Evolutionary conservation across 23 red algal genomes (phyloP).

Genomic region (Gracilariopsis chorda): DNA sequence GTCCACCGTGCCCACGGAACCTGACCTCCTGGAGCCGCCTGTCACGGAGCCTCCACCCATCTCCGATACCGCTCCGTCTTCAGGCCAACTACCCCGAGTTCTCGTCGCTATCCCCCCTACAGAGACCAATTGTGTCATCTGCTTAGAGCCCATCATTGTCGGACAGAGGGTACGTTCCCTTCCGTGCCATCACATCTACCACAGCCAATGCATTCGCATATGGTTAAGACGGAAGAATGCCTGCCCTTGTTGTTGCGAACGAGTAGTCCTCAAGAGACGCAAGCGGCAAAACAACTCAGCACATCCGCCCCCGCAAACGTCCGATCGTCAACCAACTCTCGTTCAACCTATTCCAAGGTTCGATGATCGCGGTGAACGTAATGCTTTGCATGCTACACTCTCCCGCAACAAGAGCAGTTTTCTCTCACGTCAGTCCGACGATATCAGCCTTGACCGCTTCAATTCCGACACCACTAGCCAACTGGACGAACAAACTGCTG

Average conservation of each 20-base stretch:
- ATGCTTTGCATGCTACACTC: neutral
- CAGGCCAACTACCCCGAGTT: neutral
- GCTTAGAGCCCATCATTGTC: conserved; percentile 49
- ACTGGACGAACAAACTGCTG: neutral
- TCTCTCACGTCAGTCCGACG: conserved; percentile 29
- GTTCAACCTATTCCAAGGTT: neutral
- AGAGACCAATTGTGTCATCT: conserved; percentile 51
- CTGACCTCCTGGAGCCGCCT: neutral
- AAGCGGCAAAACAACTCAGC: neutral
- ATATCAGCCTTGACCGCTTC: conserved; percentile 1
- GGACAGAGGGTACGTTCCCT: conserved; percentile 16
- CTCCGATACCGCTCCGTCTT: neutral
- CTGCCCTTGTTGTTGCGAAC: conserved; percentile 55
- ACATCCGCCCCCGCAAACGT: neutral
- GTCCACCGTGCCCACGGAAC: neutral
- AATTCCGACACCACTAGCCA: conserved; percentile 26
- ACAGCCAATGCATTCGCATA: conserved; percentile 58
- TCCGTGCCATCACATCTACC: conserved; percentile 59
- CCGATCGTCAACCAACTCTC: neutral
- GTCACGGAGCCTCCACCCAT: neutral
- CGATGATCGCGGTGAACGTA: neutral
- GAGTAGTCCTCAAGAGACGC: conserved; percentile 5
- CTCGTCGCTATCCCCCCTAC: neutral
- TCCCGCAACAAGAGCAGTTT: conserved; percentile 23
- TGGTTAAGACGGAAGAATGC: conserved; percentile 65